Evolutionary conservation across 2,329 filamentous ascomycete species (phyloP), one percentile per base, ranked within the genome.

Genomic region (Sclerotinia borealis): DNA sequence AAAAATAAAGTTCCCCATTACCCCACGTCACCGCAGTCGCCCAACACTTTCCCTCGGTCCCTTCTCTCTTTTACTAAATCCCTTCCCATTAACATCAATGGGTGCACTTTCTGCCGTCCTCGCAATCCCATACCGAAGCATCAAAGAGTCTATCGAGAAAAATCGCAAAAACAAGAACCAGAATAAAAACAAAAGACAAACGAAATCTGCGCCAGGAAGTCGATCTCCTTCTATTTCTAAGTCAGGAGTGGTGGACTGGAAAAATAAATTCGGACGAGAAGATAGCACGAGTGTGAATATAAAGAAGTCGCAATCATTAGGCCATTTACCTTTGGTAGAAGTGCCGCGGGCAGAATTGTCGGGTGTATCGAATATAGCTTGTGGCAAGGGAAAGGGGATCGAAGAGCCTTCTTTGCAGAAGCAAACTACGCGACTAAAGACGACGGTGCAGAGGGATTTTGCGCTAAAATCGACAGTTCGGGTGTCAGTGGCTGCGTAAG

Each of bases 101-200:
- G 70, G 70, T 48, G 61, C 60, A 39, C 59, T 71, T 31, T 51
- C 67, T 27, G 64, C 68, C 11, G 63, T 63, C 41, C 36, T 70
- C 49, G 63, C 47, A 25, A 43, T 63, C 41, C 59, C 63, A 49
- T 59, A 55, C 39, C 50, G 58, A 43, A 58, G 41, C 6, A 60
- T 65, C 45, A 66, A 67, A 43, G 65, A 67, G 36, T 59, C 58
- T 31, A 49, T 62, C 43, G 50, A 48, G 5, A 22, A 19, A 45
- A 56, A n/a, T 25, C 50, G 50, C 9, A 22, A 47, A 10, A 54
- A 62, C 4, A 48, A 56, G 17, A 37, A 36, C 39, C n/a, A 22
- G 8, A 48, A 48, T 13, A 31, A 41, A 45, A 39, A 29, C 6
- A 62, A 56, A 34, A 22, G 34, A 56, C 50, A 27, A 36, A 36